A percentile compares a stretch with the other conserved stretches of the same genome.
Evolutionary conservation across 1,284 basidiomycete genomes (phyloP).

Genomic region (Taiwanofungus camphoratus): DNA sequence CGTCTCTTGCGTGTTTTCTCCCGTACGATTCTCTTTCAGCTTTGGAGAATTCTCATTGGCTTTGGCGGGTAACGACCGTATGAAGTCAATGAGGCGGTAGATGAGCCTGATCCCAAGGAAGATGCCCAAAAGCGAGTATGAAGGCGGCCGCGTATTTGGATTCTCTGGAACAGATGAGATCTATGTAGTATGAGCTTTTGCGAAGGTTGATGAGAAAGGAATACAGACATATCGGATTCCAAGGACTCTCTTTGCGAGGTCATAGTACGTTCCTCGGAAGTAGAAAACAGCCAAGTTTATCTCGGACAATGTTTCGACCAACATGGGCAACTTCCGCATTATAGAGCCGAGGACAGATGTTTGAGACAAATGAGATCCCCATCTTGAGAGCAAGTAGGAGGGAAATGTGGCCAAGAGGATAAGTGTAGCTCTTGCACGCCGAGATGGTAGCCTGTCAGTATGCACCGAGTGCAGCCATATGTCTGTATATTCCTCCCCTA

Average conservation of each 20-base stretch:
- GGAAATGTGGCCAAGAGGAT: slow-evolving; percentile 65
- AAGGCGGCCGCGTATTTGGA: slow-evolving; percentile 69
- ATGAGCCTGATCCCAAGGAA: slow-evolving; percentile 68
- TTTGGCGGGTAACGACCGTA: slow-evolving; percentile 28
- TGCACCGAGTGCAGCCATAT: slow-evolving; percentile 65
- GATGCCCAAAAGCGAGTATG: slow-evolving; percentile 81
- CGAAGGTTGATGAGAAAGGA: background rate
- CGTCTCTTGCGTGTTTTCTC: slow-evolving; percentile 39
- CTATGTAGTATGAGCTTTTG: slow-evolving; percentile 32
- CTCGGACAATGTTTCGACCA: slow-evolving; percentile 56
- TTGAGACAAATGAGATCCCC: slow-evolving; percentile 33
- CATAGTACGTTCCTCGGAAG: slow-evolving; percentile 75
- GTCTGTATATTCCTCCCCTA: slow-evolving; percentile 91
- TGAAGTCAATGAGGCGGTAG: slow-evolving; percentile 49
- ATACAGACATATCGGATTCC: slow-evolving; percentile 66
- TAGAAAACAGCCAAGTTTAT: slow-evolving; percentile 82
- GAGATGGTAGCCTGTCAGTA: slow-evolving; percentile 36
- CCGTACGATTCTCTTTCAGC: slow-evolving; percentile 25
- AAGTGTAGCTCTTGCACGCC: slow-evolving; percentile 42
- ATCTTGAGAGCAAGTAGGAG: slow-evolving; percentile 51
- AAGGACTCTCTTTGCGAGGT: slow-evolving; percentile 65
- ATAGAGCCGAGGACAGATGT: slow-evolving; percentile 31
- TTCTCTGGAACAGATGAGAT: slow-evolving; percentile 67
- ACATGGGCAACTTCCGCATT: slow-evolving; percentile 39
- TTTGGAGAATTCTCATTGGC: slow-evolving; percentile 13